Evolutionary conservation across 768 basidiomycete species (phyloP), one percentile per base, ranked within the genome.

Genomic region (Hirschioporus abietinus): DNA sequence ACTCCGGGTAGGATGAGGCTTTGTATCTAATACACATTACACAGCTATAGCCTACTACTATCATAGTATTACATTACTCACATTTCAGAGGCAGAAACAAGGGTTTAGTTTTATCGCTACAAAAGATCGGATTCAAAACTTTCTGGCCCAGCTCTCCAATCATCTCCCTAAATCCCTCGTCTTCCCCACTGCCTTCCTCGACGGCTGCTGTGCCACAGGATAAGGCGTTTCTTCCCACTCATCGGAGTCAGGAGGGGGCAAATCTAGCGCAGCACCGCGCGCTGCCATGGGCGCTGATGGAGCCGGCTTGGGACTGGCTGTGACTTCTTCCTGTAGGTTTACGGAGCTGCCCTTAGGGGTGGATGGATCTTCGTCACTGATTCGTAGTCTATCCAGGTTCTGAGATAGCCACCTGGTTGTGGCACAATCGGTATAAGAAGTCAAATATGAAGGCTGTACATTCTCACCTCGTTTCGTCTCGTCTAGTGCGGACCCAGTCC

Each of bases 401-500:
- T 25, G 26, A 58, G 25, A 25, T 10, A 26, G 8, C n/a, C 27
- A 25, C 24, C 10, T 23, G 26, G 17, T 7, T 12, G 25, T 27
- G 9, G 63, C 24, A 27, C 58, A 36, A 62, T n/a, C n/a, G n/a
- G n/a, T n/a, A n/a, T n/a, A 66, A n/a, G 12, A n/a, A 12, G 20
- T 17, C 34, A n/a, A 20, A 66, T n/a, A 60, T 23, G 27, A 59
- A 65, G 60, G 23, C 34, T 8, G 9, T 15, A 25, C 23, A 1
- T 64, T 71, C 89, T 75, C 72, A 93, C 92, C 88, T 87, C 27
- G 92, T 81, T 74, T 96, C 93, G 63, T 88, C 83, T 67, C 88
- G 84, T 58, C 96, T 82, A 20, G 82, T 79, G 59, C 84, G 83
- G 62, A 86, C 87, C 91, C 93, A 97, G 4, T 82, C 81, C 70